Evolutionary conservation across 495 filamentous ascomycete genomes (phyloP), one percentile per base, ranked within the genome.

Genomic region (Xylaria grammica): DNA sequence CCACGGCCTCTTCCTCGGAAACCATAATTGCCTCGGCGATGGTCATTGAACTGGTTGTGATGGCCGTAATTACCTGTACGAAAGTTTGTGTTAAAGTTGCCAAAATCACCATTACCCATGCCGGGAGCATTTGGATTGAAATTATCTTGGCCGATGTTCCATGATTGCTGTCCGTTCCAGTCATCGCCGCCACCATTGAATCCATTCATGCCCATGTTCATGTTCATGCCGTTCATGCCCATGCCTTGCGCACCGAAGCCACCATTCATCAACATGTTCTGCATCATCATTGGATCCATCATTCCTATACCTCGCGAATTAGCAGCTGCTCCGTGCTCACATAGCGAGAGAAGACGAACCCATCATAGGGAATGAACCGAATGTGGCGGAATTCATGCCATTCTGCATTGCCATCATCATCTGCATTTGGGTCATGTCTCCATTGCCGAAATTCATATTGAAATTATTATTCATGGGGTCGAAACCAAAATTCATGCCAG

Each of bases 211-310:
- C 88, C 88, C 91, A 95, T 93, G 77, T 89, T 91, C 86, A 89
- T 91, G 81, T 87, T 91, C 91, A 93, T 93, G 60, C 89, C 89
- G 86, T 88, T 89, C 90, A 94, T 94, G 85, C 89, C 91, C 90
- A 93, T 93, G 81, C 88, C 89, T 75, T 85, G 85, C 74, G 85
- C 83, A 71, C 89, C 89, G 79, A 88, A 94, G 63, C 90, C 91
- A 77, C 90, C 89, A 73, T 78, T 85, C 82, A 86, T 85, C 85
- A 91, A 91, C 90, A 96, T 94, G 76, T 86, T 89, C 78, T 95
- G 91, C 86, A 92, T 91, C 80, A 83, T 82, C 90, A 94, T 94
- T 69, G 90, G 91, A 82, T 93, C 91, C 90, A 97, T 93, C 88
- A 94, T 92, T 72, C 86, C 88, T 66, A 87, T 81, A 69, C 65